Evolutionary conservation across 2,329 filamentous ascomycete genomes (phyloP).

Genomic region (Cercospora sesami): DNA sequence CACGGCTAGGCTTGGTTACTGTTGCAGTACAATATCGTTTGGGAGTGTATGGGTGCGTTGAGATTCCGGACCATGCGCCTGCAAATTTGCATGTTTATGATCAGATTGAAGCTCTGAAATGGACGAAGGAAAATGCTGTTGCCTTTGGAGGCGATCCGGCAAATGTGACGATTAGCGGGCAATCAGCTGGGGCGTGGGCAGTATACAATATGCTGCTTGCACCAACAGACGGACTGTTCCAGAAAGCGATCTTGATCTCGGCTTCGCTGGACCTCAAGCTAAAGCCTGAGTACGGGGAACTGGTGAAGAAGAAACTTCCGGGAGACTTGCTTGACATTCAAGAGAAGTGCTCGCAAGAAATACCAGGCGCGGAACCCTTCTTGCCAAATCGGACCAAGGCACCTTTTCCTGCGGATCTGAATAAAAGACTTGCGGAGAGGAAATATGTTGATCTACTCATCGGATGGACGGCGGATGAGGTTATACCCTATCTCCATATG

Average conservation of each 20-base stretch:
- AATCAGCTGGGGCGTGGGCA: conserved; percentile 6
- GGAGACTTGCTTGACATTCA: not conserved
- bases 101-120: conserved; percentile 6
- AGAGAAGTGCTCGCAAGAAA: conserved; percentile 1
- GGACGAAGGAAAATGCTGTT: conserved; percentile 3
- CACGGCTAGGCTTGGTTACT: not conserved
- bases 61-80: not conserved
- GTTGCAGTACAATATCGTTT: conserved; percentile 7
- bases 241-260: conserved; percentile 5
- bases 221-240: conserved; percentile 3
- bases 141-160: conserved; percentile 8
- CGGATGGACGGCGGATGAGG: conserved; percentile 1
- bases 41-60: not conserved
- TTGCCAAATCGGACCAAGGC: not conserved
- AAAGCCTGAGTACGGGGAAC: not conserved
- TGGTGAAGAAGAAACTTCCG: not conserved
- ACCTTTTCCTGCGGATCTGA: not conserved
- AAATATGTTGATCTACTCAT: not conserved
- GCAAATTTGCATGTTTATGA: conserved; percentile 2
- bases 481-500: not conserved
- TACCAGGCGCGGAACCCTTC: not conserved
- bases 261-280: not conserved
- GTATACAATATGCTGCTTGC: conserved; percentile 5
- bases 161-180: conserved; percentile 4
- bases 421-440: not conserved